Conservation (phyloP, 805 yeast genomes). For the Zygosaccharomyces bailii region DNA sequence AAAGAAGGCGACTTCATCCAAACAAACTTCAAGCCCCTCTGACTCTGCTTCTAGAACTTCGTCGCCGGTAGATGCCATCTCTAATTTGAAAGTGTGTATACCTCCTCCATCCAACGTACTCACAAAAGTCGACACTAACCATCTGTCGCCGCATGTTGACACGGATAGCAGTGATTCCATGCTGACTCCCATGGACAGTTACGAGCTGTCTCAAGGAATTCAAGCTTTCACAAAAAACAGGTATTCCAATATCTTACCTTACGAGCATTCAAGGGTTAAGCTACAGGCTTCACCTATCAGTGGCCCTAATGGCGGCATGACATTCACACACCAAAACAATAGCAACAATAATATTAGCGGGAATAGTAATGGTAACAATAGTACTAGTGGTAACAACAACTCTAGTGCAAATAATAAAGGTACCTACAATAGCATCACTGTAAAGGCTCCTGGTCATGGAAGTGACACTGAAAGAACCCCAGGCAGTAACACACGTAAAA, state of each 20-base stretch:
- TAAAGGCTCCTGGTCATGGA: constrained; percentile 4
- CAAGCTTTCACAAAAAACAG: constrained; percentile 77
- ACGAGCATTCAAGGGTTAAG: constrained; percentile 76
- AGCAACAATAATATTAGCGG: not conserved
- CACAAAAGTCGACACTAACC: constrained; percentile 3
- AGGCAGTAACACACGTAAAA: constrained; percentile 8
- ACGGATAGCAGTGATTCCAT: constrained; percentile 22
- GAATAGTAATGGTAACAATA: not conserved
- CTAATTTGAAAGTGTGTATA: constrained; percentile 9
- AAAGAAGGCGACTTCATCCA: constrained; percentile 5
- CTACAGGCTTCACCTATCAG: constrained; percentile 35
- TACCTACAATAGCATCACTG: not conserved
- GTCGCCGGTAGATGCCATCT: constrained; percentile 8
- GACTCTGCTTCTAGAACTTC: constrained; percentile 11
- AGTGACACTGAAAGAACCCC: not conserved
- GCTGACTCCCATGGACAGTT: constrained; percentile 32
- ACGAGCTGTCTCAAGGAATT: constrained; percentile 61
- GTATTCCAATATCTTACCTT: constrained; percentile 82
- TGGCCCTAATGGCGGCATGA: constrained; percentile 11
- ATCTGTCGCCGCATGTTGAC: constrained; percentile 12
- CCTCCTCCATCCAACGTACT: constrained; percentile 7
- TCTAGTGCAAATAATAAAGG: constrained; percentile 12
- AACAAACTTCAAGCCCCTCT: constrained; percentile 3
- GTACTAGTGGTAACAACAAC: constrained; percentile 30
- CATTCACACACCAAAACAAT: constrained; percentile 9